Evolutionary conservation across 257 asterid species (phyloP), one percentile per base, ranked within the genome.

Genomic region (Solanum ahanhuiri): DNA sequence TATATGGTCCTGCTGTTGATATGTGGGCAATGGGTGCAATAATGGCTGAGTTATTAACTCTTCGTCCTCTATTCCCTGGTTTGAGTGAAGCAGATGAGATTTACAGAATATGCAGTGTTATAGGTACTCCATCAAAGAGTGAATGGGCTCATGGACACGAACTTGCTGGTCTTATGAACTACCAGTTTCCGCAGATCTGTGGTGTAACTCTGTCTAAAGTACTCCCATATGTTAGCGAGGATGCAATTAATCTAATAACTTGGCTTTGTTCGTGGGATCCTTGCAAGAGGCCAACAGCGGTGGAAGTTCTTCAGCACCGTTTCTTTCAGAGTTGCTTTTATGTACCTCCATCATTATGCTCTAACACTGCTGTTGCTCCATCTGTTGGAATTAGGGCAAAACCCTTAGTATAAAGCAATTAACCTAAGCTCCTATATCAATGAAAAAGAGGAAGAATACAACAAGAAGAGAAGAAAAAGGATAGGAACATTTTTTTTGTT

Each of bases 21-120:
- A 95, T 96, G 98, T 96, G 98, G 98, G 99, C 99, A 73, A 95
- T 96, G 99, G 99, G 99, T 69, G 98, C 99, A 70, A 95, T 96
- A 86, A 96, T 96, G 98, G 96, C 98, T 11, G 99, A 96, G 88
- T 86, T 93, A 51, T 89, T 96, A 83, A 93, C 97, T 30, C 98
- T 96, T 83, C 94, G 94, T 34, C 98, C 98, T 88, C 93, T 95
- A 70, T 64, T 64, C 17, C 33, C 71, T 2, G 71, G 69, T 17
- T 90, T 87, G 86, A 95, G 98, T 87, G 99, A 96, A 93, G 96
- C 95, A 31, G 99, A 96, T 83, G 96, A 96, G 92, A 92, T 96
- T 82, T 92, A 93, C 91, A 96, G 94, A 91, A 93, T 96, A 86
- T 95, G 98, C 92, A 91, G 91, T 71, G 95, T 95, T 86, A 84